Evolutionary conservation across 805 yeast genomes (phyloP), one percentile per base, ranked within the genome.

Genomic region (Phaffomyces thermotolerans): DNA sequence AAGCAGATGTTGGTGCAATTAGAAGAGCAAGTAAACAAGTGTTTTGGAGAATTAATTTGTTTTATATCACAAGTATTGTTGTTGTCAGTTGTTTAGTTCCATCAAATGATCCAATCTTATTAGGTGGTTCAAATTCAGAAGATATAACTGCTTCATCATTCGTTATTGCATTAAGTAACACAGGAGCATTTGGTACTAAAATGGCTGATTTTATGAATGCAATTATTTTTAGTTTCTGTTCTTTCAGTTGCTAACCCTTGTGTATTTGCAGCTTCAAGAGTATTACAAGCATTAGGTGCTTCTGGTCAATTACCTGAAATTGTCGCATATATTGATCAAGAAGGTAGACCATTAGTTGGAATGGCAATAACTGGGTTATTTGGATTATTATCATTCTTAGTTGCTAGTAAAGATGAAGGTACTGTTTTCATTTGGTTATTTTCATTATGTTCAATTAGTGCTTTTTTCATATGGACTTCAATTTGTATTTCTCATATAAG

Each of bases 141-240:
- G 79, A 76, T 52, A 81, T 81, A 40, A 62, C 78, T n/a, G 87
- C 89, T 10, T 84, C 91, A 14, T 91, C 95, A 22, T 84, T 84
- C 53, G 91, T 84, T 41, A 78, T 84, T 63, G 88, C 91, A 25
- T 71, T 82, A 42, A 64, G 62, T 20, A 69, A 72, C 45, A 83
- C 84, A 20, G 86, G 87, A 41, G 36, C 49, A 71, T 78, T 81
- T 48, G 70, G 66, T 38, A 81, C 75, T 24, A 64, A 78, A 42
- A 84, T 85, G 17, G 68, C 76, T 36, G 75, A 82, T 25, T 70
- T 83, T 64, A 77, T 45, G 83, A 84, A 84, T 52, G 86, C 78
- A 3, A 81, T 83, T 34, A 79, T 83, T 50, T n/a, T 66, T 83
- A 51, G 65, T 81, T 42, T 75, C 90, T 4, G 84, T 80, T n/a